These are phyloP conservation scores for Massariosphaeria phaeospora DNA, from an alignment of 495 filamentous ascomycete species.

Conservation along the genomic window DNA sequence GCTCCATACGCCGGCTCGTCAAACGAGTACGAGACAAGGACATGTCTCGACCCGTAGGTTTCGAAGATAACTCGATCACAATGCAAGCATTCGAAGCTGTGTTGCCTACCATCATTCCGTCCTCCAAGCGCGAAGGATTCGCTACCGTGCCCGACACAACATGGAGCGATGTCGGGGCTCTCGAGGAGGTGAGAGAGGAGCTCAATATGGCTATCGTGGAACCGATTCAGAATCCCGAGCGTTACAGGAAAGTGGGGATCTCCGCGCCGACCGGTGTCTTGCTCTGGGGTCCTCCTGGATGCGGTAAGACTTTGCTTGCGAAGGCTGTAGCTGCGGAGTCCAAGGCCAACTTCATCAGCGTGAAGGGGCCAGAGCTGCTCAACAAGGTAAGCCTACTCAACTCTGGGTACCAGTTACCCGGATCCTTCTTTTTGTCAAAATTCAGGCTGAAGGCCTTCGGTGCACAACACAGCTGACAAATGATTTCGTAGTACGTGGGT, in stretches of 20 bases:
- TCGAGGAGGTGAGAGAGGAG: slow-evolving; percentile 71
- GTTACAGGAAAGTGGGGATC: slow-evolving; percentile 77
- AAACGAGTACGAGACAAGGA: slow-evolving; percentile 47
- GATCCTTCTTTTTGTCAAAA: neutral
- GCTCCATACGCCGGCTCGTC: slow-evolving; percentile 50
- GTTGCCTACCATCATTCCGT: slow-evolving; percentile 81
- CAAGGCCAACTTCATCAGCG: slow-evolving; percentile 94
- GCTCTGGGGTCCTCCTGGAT: slow-evolving; percentile 95
- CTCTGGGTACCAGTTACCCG: no score
- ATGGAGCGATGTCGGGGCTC: slow-evolving; percentile 87
- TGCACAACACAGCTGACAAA: neutral
- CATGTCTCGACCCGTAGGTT: slow-evolving; percentile 40
- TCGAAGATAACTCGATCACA: slow-evolving; percentile 45
- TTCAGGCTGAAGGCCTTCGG: no score
- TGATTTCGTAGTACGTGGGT: slow-evolving; percentile 63
- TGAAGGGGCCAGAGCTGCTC: slow-evolving; percentile 90
- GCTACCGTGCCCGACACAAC: slow-evolving; percentile 96
- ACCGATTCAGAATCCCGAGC: slow-evolving; percentile 79
- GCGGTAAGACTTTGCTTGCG: slow-evolving; percentile 92
- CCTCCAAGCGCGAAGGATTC: slow-evolving; percentile 92
- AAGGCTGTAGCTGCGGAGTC: slow-evolving; percentile 96
- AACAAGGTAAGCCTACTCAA: slow-evolving; percentile 55
- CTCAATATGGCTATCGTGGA: slow-evolving; percentile 85
- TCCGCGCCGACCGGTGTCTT: slow-evolving; percentile 85
- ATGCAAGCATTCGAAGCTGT: slow-evolving; percentile 70